Percentiles rank a stretch among this genome's conserved stretches.
Evolutionary conservation across 441 rosid genomes (phyloP).

Genomic region (Dalechampia spathulata): DNA sequence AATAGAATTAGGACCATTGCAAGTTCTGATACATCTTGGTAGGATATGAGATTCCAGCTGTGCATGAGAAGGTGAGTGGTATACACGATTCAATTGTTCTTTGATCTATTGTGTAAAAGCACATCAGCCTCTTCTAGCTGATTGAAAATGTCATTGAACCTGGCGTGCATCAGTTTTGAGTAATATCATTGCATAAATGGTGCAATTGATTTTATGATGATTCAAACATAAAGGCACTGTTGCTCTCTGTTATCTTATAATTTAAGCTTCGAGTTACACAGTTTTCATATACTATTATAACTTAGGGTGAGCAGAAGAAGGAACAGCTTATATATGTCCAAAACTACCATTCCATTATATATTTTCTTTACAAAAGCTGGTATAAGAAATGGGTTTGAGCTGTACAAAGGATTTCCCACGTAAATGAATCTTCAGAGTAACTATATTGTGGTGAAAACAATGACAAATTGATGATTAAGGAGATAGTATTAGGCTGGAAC

Average conservation of each 20-base stretch:
- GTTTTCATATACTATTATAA: too few relatives aligned
- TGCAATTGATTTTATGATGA: too few relatives aligned
- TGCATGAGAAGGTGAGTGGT: not conserved
- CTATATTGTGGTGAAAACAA: not conserved
- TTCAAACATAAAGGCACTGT: too few relatives aligned
- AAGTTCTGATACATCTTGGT: not conserved
- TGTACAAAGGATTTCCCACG: not conserved
- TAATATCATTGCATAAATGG: too few relatives aligned
- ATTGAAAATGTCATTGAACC: too few relatives aligned
- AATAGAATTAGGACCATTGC: not conserved
- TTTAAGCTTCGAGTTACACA: too few relatives aligned
- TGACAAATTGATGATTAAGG: not conserved
- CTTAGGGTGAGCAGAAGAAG: too few relatives aligned
- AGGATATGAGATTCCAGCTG: not conserved
- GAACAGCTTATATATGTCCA: not conserved
- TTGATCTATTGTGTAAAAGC: slow-evolving; percentile 1
- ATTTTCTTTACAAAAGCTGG: not conserved
- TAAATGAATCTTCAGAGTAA: not conserved
- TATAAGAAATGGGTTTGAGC: not conserved
- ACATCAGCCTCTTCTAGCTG: too few relatives aligned
- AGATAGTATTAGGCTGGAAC: slow-evolving; percentile 33
- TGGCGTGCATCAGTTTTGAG: too few relatives aligned
- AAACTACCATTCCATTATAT: not conserved
- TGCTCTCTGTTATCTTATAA: too few relatives aligned
- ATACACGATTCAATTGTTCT: slow-evolving; percentile 2